A percentile compares a stretch with the other conserved stretches of the same genome.
These are phyloP conservation scores for Nakataea oryzae DNA, from an alignment of 2,329 filamentous ascomycete species.

Conservation along the genomic window DNA sequence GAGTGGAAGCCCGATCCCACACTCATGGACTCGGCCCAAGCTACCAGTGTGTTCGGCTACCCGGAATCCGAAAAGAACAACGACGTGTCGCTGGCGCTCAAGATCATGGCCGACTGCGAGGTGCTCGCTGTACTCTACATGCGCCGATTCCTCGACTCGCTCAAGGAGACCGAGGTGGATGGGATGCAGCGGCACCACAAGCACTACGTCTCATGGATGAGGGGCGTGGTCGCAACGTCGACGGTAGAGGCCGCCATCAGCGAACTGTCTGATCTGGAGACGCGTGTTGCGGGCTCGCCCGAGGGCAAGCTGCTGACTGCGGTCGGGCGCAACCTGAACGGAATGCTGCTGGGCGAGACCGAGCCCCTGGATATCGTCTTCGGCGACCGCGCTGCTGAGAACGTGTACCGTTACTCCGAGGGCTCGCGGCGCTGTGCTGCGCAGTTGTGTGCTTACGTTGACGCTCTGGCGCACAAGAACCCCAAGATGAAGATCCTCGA, in stretches of 20 bases:
- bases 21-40: constrained; percentile 8
- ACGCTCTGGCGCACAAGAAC: constrained; percentile 12
- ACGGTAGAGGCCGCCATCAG: not conserved
- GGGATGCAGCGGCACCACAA: constrained; percentile 8
- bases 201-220: constrained; percentile 9
- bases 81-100: constrained; percentile 3
- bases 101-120: constrained; percentile 11
- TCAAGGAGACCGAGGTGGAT: not conserved
- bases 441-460: constrained; percentile 10
- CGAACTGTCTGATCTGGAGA: not conserved
- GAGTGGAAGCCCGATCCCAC: constrained; percentile 12
- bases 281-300: constrained; percentile 5
- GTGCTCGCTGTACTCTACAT: constrained; percentile 6
- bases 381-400: constrained; percentile 11
- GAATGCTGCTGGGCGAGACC: constrained; percentile 8
- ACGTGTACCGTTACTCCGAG: constrained; percentile 14
- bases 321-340: constrained; percentile 11
- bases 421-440: constrained; percentile 9
- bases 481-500: constrained; percentile 21
- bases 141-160: constrained; percentile 5
- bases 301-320: constrained; percentile 13
- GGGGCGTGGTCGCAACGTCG: constrained; percentile 3
- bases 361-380: constrained; percentile 16
- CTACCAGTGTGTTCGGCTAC: constrained; percentile 6
- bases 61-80: not conserved